A percentile compares a stretch with the other conserved stretches of the same genome.
Evolutionary conservation across 2,329 filamentous ascomycete species (phyloP).

Genomic region (Daldinia sp.): DNA sequence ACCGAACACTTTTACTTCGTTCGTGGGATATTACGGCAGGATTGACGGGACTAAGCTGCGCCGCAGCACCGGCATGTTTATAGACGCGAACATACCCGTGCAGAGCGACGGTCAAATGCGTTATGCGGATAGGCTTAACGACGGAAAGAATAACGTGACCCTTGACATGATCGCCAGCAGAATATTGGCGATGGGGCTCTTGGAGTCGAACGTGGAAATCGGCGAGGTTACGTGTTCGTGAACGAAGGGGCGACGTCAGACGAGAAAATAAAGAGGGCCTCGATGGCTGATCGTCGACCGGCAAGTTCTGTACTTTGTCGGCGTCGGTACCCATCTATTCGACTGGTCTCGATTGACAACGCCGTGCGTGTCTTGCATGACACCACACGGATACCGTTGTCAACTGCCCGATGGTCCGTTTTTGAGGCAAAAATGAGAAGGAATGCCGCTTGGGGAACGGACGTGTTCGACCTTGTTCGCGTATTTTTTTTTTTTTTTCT

Average conservation of each 20-base stretch:
- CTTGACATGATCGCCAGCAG: slow-evolving; percentile 78
- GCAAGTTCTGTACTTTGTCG: slow-evolving; percentile 55
- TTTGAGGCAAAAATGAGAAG: slow-evolving; percentile 10
- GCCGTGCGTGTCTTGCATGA: slow-evolving; percentile 51
- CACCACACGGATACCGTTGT: slow-evolving; percentile 45
- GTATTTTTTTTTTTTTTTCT: slow-evolving; percentile 16
- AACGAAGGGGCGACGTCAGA: slow-evolving; percentile 64
- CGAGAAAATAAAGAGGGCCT: slow-evolving; percentile 65
- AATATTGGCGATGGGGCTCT: slow-evolving; percentile 82
- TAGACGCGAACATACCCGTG: slow-evolving; percentile 85
- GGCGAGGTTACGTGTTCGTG: slow-evolving; percentile 72
- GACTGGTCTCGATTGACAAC: slow-evolving; percentile 45
- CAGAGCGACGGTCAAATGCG: slow-evolving; percentile 81
- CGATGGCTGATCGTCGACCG: slow-evolving; percentile 56
- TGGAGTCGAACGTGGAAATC: slow-evolving; percentile 83
- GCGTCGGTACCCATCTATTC: slow-evolving; percentile 62
- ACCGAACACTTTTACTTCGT: slow-evolving; percentile 61
- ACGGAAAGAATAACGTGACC: slow-evolving; percentile 80
- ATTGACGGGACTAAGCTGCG: slow-evolving; percentile 60
- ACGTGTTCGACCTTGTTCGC: slow-evolving; percentile 13
- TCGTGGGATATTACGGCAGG: slow-evolving; percentile 56
- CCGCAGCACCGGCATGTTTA: slow-evolving; percentile 72
- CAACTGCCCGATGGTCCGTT: slow-evolving; percentile 27
- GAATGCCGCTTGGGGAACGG: slow-evolving; percentile 21
- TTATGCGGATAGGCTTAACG: slow-evolving; percentile 80